These are phyloP conservation scores for Hypoxylon intermedium DNA, from an alignment of 495 filamentous ascomycete genomes.

Conservation along the genomic window DNA sequence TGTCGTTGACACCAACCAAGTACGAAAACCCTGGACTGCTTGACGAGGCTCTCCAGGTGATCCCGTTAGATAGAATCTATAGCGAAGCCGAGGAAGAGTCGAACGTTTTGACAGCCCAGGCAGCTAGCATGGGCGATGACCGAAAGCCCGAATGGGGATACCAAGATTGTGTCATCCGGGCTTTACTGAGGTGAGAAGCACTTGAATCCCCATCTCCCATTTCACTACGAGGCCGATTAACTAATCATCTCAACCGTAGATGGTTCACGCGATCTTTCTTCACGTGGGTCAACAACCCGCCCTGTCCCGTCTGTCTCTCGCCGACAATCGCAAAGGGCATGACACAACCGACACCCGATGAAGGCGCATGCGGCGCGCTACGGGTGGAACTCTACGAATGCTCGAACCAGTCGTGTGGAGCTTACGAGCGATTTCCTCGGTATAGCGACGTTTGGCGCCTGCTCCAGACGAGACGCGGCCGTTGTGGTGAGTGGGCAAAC, in stretches of 20 bases:
- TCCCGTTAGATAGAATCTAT: constrained; percentile 93
- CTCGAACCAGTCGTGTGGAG: constrained; percentile 69
- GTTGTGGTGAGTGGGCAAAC: constrained; percentile 96
- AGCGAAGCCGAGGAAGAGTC: constrained; percentile 91
- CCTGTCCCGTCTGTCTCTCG: constrained; percentile 77
- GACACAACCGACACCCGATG: constrained; percentile 84
- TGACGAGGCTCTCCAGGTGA: constrained; percentile 85
- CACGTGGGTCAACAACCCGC: constrained; percentile 93
- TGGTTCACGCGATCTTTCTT: constrained; percentile 98
- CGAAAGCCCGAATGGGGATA: constrained; percentile 93
- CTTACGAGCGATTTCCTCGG: constrained; percentile 87
- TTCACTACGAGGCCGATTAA: constrained; percentile 31
- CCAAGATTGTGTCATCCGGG: constrained; percentile 94
- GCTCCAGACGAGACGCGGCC: constrained; percentile 81
- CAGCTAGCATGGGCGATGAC: constrained; percentile 78
- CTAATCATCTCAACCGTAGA: constrained; percentile 53
- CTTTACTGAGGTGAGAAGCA: constrained; percentile 73
- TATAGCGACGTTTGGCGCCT: constrained; percentile 97
- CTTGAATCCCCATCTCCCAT: background rate
- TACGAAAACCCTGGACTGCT: constrained; percentile 97
- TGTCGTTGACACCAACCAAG: constrained; percentile 84
- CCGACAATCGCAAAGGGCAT: constrained; percentile 84
- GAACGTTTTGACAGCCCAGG: constrained; percentile 84
- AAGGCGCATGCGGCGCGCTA: constrained; percentile 83
- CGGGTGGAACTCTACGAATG: constrained; percentile 91